phyloP scores from a whole-genome alignment of 148 eudicot genomes.

The Talinum fruticosum region DNA sequence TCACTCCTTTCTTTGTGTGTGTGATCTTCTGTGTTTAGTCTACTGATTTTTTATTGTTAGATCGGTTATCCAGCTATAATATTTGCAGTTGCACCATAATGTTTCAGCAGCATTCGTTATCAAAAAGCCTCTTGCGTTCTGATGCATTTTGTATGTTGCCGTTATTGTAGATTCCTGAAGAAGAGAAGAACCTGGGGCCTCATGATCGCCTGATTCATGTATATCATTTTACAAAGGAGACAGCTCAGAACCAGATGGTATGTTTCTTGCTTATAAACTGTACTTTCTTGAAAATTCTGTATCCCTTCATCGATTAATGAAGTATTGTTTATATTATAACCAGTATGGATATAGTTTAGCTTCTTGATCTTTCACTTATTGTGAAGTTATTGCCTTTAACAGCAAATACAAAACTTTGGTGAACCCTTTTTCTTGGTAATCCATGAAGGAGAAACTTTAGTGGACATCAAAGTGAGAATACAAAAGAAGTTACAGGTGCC shows the following conservation, averaged over 20 bases:
- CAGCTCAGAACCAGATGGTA: slow-evolving; percentile 80
- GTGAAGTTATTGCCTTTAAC: slow-evolving; percentile 9
- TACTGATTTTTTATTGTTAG: neutral
- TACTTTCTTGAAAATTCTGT: neutral
- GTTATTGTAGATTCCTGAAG: slow-evolving; percentile 86
- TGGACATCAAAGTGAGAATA: slow-evolving; percentile 70
- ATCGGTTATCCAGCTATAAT: neutral
- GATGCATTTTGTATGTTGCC: neutral
- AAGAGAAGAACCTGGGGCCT: slow-evolving; percentile 81
- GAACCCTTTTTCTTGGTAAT: slow-evolving; percentile 89
- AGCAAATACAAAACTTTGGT: slow-evolving; percentile 88
- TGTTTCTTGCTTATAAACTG: neutral
- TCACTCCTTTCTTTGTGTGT: neutral
- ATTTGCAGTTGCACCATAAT: neutral
- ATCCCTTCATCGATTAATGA: neutral
- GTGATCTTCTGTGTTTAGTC: neutral
- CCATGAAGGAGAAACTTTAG: slow-evolving; percentile 82
- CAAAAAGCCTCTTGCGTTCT: neutral
- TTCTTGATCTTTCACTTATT: neutral
- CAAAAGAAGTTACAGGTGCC: slow-evolving; percentile 86
- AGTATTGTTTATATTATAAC: neutral
- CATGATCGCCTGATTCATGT: slow-evolving; percentile 83
- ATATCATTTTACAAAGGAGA: slow-evolving; percentile 78
- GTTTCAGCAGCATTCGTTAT: neutral
- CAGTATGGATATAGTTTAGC: neutral